Evolutionary conservation across 495 filamentous ascomycete species (phyloP), one percentile per base, ranked within the genome.

Genomic region (Penicillium steckii): DNA sequence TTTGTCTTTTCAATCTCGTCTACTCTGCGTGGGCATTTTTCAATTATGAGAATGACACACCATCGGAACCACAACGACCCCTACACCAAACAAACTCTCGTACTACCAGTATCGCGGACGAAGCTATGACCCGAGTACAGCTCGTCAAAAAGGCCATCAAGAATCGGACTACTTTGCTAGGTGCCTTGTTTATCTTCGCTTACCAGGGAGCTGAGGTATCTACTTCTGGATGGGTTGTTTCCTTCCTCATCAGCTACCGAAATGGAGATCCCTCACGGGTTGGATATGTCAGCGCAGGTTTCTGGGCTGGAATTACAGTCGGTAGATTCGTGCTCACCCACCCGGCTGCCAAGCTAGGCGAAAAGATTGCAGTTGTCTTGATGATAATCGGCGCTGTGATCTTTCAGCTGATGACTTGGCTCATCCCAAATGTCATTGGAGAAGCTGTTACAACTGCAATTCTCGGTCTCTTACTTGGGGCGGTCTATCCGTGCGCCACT

Each of bases 201-300:
- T 91, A 92, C 65, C 88, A 91, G 62, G 88, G 87, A 25, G 87
- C 86, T 29, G 88, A 91, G 63, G 87, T 90, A 5, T 83, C 81
- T 17, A 83, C 89, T 58, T 89, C 87, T 0, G 85, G 88, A 19
- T 95, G 88, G 91, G 83, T 91, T 13, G 88, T 91, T 40, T 87
- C 85, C 3, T 91, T 90, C 72, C 68, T 92, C 27, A 87, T 91
- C 64, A 79, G 72, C 27, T 79, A 82, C 49, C 86, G 89, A 17
- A 67, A 80, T 58, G 87, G 87, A 9, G 70, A 85, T 50, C 86
- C 86, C 3, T 69, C 76, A 7, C 70, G 74, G 3, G 86, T 91
- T 8, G 89, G 90, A 13, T 92, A 91, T 62, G 89, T 93, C 3
- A 91, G 87, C 18, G 75, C 88, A 1, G 90, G 89, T 4, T 95